A percentile compares a stretch with the other conserved stretches of the same genome.
Conservation (phyloP, 176 grass and related monocot genomes). For the Oryza brachyantha region DNA sequence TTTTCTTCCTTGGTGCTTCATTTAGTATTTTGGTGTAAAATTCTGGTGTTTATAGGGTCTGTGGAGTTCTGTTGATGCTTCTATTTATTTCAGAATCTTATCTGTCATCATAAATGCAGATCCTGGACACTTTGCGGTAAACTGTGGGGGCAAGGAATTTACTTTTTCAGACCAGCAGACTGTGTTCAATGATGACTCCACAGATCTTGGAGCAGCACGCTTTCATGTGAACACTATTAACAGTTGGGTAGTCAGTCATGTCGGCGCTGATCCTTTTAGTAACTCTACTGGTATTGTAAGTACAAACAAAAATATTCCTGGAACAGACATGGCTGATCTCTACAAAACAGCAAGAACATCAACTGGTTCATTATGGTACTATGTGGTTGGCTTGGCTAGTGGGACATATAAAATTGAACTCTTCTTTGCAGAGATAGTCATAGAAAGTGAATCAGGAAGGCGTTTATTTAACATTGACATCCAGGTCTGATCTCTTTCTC, state of each 20-base stretch:
- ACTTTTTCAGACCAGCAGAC: neutral
- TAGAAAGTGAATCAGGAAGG: conserved; percentile 13
- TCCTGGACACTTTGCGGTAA: conserved; percentile 7
- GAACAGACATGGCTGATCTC: conserved; percentile 2
- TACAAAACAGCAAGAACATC: conserved; percentile 58
- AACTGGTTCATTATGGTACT: conserved; percentile 41
- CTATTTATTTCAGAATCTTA: conserved; percentile 5
- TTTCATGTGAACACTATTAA: conserved; percentile 34
- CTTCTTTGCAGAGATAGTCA: conserved; percentile 67
- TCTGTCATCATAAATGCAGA: conserved; percentile 23
- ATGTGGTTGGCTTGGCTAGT: conserved; percentile 35
- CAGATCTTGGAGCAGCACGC: conserved; percentile 35
- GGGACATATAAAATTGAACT: conserved; percentile 43
- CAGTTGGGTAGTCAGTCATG: conserved; percentile 49
- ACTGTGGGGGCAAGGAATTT: conserved; percentile 39
- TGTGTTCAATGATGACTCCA: conserved; percentile 28
- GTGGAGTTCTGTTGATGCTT: neutral
- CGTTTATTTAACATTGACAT: conserved; percentile 63
- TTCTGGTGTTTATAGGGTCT: neutral
- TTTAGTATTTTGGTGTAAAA: neutral
- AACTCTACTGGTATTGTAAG: conserved; percentile 20
- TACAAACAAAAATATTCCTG: neutral
- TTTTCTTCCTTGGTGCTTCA: neutral
- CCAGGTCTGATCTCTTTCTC: conserved; percentile 35
- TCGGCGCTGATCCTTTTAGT: conserved; percentile 34